Conservation (phyloP, 2,329 filamentous ascomycete species). For the Pezicula neosporulosa region DNA sequence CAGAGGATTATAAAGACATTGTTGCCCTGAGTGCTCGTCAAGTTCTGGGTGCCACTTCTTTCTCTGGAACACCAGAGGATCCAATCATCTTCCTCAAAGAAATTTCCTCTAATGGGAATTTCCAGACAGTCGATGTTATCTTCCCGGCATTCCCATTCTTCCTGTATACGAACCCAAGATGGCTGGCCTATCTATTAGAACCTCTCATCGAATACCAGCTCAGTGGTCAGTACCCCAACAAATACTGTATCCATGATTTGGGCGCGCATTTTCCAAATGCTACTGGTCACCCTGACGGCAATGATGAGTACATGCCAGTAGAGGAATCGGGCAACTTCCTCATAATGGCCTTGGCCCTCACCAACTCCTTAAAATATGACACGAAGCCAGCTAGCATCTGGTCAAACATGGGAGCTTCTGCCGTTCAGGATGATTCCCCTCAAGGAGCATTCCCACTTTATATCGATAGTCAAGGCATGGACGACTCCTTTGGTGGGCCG, state of each 20-base stretch:
- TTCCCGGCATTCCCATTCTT: constrained; percentile 86
- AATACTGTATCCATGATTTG: constrained; percentile 76
- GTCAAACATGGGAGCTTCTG: constrained; percentile 38
- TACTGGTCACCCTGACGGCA: constrained; percentile 65
- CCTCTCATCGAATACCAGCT: constrained; percentile 78
- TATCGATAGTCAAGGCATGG: constrained; percentile 51
- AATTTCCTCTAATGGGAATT: constrained; percentile 81
- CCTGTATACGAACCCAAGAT: constrained; percentile 77
- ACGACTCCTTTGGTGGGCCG: constrained; percentile 58
- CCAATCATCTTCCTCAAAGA: constrained; percentile 81
- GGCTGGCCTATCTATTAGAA: constrained; percentile 76
- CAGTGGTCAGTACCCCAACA: constrained; percentile 80
- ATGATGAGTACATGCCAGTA: constrained; percentile 64
- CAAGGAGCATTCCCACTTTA: constrained; percentile 24
- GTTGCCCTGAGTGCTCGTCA: constrained; percentile 76
- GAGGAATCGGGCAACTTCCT: constrained; percentile 67
- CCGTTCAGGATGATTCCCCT: constrained; percentile 16
- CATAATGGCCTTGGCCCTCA: constrained; percentile 70
- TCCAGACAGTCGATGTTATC: constrained; percentile 84
- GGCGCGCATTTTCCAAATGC: constrained; percentile 71
- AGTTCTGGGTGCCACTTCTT: constrained; percentile 74
- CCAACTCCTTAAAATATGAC: constrained; percentile 68
- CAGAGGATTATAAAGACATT: constrained; percentile 73
- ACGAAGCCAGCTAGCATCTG: constrained; percentile 56
- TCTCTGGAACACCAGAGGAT: constrained; percentile 67